phyloP scores from a whole-genome alignment of 495 filamentous ascomycete genomes.

The Aspergillus haitiensis region DNA sequence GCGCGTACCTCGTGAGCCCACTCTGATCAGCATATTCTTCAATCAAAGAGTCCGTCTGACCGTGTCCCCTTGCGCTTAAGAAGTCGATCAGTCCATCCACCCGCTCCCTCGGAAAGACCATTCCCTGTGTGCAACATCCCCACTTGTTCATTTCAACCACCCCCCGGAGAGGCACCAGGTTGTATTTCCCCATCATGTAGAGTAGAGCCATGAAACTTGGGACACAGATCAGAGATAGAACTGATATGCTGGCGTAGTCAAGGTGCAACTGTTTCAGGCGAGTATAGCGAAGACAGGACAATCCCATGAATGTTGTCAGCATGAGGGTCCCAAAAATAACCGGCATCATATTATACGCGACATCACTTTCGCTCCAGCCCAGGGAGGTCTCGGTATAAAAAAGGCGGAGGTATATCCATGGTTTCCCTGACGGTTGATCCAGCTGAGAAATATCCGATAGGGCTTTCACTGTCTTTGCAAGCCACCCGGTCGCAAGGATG shows the following conservation, averaged over 20 bases:
- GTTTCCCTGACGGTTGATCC: conserved; percentile 3
- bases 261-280: conserved; percentile 27
- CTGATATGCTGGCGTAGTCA: conserved; percentile 34
- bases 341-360: conserved; percentile 41
- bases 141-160: conserved; percentile 41
- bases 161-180: conserved; percentile 37
- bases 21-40: conserved; percentile 37
- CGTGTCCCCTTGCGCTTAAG: conserved; percentile 19
- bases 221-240: conserved; percentile 39
- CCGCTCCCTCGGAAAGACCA: conserved; percentile 43
- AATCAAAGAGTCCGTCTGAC: conserved; percentile 39
- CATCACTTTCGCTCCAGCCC: conserved; percentile 39
- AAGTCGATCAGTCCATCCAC: conserved; percentile 27
- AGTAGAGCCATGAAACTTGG: conserved; percentile 44
- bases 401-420: conserved; percentile 51
- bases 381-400: conserved; percentile 50
- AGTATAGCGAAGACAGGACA: conserved; percentile 8
- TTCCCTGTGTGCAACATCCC: conserved; percentile 49
- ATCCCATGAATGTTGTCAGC: not conserved
- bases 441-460: conserved; percentile 33
- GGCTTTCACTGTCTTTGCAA: conserved; percentile 40
- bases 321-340: conserved; percentile 24
- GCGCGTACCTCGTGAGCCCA: conserved; percentile 29
- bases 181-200: conserved; percentile 50
- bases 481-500: conserved; percentile 48